phyloP scores from a whole-genome alignment of 2,329 filamentous ascomycete species.

The Hymenoscyphus repandus region DNA sequence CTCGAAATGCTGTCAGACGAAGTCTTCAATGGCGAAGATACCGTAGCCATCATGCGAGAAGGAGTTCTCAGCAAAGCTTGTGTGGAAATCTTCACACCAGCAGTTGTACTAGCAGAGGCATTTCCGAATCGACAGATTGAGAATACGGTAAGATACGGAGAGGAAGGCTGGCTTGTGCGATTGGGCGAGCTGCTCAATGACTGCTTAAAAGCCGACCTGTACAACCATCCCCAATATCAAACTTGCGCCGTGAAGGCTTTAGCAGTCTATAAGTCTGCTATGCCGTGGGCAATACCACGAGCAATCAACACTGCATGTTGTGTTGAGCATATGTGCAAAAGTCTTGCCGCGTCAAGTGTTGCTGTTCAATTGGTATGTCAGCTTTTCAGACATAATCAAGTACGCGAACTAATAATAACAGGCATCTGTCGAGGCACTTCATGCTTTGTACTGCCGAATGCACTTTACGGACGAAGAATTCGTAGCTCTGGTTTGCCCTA shows the following conservation, averaged over 20 bases:
- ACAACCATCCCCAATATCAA: constrained; percentile 61
- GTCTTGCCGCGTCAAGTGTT: constrained; percentile 64
- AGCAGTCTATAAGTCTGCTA: constrained; percentile 69
- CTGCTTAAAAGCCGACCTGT: constrained; percentile 62
- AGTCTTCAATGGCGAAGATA: constrained; percentile 86
- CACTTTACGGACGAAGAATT: constrained; percentile 77
- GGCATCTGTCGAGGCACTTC: constrained; percentile 78
- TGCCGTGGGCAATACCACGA: constrained; percentile 84
- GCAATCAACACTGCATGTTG: constrained; percentile 68
- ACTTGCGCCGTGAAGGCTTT: constrained; percentile 71
- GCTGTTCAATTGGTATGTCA: constrained; percentile 65
- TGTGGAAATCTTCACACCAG: constrained; percentile 89
- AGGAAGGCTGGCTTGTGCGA: constrained; percentile 83
- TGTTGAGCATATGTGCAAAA: constrained; percentile 64
- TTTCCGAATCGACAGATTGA: constrained; percentile 64
- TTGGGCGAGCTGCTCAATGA: constrained; percentile 68
- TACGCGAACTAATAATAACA: constrained; percentile 32
- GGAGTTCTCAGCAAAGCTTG: constrained; percentile 81
- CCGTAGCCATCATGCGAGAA: constrained; percentile 76
- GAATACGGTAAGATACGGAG: constrained; percentile 66
- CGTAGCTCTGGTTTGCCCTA: constrained; percentile 67
- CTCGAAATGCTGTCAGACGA: constrained; percentile 92
- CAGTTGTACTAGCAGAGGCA: constrained; percentile 65
- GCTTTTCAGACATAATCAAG: background rate
- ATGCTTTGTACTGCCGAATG: constrained; percentile 71